These are phyloP conservation scores for Colletotrichum chlorophyti DNA, from an alignment of 2,329 filamentous ascomycete species.

Conservation along the genomic window DNA sequence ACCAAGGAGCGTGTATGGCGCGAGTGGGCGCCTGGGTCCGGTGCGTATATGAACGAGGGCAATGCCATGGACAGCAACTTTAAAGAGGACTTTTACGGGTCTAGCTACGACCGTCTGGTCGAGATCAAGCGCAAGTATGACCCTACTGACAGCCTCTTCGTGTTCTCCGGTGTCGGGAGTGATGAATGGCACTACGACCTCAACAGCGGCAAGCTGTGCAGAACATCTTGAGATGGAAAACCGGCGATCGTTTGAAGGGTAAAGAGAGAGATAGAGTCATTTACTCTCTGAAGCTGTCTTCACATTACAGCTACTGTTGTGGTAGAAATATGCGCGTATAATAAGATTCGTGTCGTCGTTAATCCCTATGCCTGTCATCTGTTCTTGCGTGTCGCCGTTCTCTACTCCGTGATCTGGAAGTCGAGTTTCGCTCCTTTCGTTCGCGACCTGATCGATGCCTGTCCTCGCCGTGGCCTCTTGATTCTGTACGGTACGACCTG, in stretches of 20 bases:
- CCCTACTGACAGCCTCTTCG: conserved; percentile 37
- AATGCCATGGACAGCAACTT: conserved; percentile 39
- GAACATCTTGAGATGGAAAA: too few species aligned
- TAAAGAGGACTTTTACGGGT: conserved; percentile 37
- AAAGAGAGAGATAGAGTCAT: too few species aligned
- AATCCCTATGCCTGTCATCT: not conserved
- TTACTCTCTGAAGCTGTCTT: not conserved
- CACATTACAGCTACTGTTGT: not conserved
- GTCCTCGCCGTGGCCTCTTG: not conserved
- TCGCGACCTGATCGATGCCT: not conserved
- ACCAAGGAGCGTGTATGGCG: conserved; percentile 38
- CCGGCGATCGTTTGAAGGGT: too few species aligned
- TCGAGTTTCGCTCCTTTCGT: not conserved
- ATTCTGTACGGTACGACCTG: not conserved
- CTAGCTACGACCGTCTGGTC: conserved; percentile 34
- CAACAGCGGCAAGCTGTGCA: conserved; percentile 21
- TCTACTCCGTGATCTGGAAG: not conserved
- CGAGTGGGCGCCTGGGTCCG: conserved; percentile 33
- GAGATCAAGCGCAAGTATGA: conserved; percentile 40
- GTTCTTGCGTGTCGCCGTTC: not conserved
- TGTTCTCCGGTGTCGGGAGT: conserved; percentile 36
- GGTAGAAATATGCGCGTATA: not conserved
- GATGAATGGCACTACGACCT: conserved; percentile 32
- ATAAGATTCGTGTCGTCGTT: not conserved
- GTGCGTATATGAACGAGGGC: conserved; percentile 40